A percentile compares a stretch with the other conserved stretches of the same genome.
These are phyloP conservation scores for Sordaria brevicollis DNA, from an alignment of 495 filamentous ascomycete genomes.

Conservation along the genomic window DNA sequence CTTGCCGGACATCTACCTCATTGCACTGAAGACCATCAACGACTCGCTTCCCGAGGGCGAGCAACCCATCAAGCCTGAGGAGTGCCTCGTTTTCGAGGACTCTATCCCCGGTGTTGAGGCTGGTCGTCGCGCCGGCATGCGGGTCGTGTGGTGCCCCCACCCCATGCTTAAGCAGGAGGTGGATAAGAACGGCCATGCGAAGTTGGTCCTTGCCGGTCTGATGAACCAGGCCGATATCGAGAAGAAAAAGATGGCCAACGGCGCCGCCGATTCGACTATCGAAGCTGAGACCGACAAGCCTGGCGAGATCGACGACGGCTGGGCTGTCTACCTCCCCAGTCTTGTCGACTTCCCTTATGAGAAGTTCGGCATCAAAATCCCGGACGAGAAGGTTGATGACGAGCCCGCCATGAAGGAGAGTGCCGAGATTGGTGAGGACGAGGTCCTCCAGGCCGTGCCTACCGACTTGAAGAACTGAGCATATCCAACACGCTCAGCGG, in stretches of 20 bases:
- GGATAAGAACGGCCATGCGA: constrained; percentile 50
- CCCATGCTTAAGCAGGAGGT: constrained; percentile 66
- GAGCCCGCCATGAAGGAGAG: constrained; percentile 24
- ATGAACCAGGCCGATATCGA: constrained; percentile 54
- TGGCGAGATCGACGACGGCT: constrained; percentile 61
- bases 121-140: constrained; percentile 86
- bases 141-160: constrained; percentile 90
- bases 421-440: constrained; percentile 5
- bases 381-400: constrained; percentile 24
- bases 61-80: constrained; percentile 61
- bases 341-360: constrained; percentile 66
- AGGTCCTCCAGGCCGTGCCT: constrained; percentile 10
- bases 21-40: constrained; percentile 83
- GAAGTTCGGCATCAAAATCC: constrained; percentile 54
- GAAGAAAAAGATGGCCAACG: constrained; percentile 48
- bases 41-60: constrained; percentile 52
- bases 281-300: constrained; percentile 45
- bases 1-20: constrained; percentile 84
- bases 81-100: constrained; percentile 96
- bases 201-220: constrained; percentile 72
- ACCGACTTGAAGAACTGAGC: neutral
- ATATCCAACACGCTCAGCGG: neutral
- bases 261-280: constrained; percentile 44
- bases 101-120: constrained; percentile 87
- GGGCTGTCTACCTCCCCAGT: constrained; percentile 50